Evolutionary conservation across 306 rosid genomes (phyloP), one percentile per base, ranked within the genome.

Genomic region (Lathyrus aphaca): DNA sequence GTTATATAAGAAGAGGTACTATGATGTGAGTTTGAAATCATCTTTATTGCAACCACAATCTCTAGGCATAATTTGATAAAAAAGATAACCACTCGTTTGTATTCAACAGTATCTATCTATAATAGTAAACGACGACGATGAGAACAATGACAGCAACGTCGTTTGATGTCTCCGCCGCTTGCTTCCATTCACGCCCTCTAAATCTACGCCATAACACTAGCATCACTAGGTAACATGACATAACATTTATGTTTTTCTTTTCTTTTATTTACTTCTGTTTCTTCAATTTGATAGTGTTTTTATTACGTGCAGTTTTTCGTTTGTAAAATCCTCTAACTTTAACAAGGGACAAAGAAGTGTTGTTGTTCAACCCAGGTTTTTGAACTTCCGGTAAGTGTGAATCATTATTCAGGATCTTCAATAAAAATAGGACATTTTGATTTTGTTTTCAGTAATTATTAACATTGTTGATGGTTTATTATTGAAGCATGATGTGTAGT

Each of bases 401-500:
- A n/a, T 23, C 50, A 23, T 58, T 21, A 18, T 43, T 66, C 69
- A 61, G 12, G 4, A 10, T 15, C 45, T 35, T 30, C 23, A 4
- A 21, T 32, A 49, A 49, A 49, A 60, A 35, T 16, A 17, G 0
- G 4, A 10, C 5, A 21, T 43, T 39, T 0, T 66, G 21, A 32
- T 32, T 7, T 35, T 35, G 9, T 35, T 35, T 50, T 2, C n/a
- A 8, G 9, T 3, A 13, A 29, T 18, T 32, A 29, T 18, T 32
- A 59, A 59, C 25, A 23, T 15, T 19, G 10, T 63, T 63, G 37
- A 19, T 73, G 5, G 3, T 75, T 56, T 27, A 16, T 1, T 29
- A 23, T 67, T 60, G 61, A 71, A 90, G 96, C 66, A 77, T 63
- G 10, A 82, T 55, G 57, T 85, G 73, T 79, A 50, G 74, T 59